These are phyloP conservation scores for Ophiostoma ulmi DNA, from an alignment of 2,329 filamentous ascomycete species.

Conservation along the genomic window DNA sequence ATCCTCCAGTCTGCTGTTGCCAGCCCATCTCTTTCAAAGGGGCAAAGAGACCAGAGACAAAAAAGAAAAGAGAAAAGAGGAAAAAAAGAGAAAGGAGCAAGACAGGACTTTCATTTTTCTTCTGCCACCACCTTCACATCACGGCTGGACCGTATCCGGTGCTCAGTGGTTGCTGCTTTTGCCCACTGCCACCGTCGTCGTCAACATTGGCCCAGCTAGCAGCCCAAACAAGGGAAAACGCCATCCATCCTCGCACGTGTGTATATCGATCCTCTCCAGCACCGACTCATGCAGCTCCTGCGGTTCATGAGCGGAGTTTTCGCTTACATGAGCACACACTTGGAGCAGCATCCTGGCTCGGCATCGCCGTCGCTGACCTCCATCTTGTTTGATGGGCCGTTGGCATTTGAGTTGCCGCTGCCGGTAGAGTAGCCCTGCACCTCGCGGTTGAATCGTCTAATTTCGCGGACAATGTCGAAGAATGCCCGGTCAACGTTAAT, in stretches of 20 bases:
- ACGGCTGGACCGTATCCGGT: neutral
- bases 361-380: constrained; percentile 67
- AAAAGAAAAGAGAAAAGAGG: neutral
- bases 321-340: constrained; percentile 28
- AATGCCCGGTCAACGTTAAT: constrained; percentile 99
- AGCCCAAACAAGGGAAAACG: neutral
- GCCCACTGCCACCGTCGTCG: neutral
- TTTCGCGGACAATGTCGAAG: constrained; percentile 96
- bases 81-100: neutral
- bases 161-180: neutral
- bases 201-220: neutral
- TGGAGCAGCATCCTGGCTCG: constrained; percentile 70
- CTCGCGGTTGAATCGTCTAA: constrained; percentile 96
- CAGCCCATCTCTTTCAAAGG: neutral
- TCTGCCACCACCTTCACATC: neutral
- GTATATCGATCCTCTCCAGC: neutral
- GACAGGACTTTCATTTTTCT: constrained; percentile 9
- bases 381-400: constrained; percentile 64
- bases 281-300: neutral
- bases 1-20: neutral
- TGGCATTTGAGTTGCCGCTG: constrained; percentile 58
- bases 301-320: neutral
- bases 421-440: constrained; percentile 81
- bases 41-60: neutral
- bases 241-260: neutral